Percentiles rank a stretch among this genome's conserved stretches.
phyloP scores from a whole-genome alignment of 1,139 yeast genomes.

The Pneumocystis wakefieldiae region DNA sequence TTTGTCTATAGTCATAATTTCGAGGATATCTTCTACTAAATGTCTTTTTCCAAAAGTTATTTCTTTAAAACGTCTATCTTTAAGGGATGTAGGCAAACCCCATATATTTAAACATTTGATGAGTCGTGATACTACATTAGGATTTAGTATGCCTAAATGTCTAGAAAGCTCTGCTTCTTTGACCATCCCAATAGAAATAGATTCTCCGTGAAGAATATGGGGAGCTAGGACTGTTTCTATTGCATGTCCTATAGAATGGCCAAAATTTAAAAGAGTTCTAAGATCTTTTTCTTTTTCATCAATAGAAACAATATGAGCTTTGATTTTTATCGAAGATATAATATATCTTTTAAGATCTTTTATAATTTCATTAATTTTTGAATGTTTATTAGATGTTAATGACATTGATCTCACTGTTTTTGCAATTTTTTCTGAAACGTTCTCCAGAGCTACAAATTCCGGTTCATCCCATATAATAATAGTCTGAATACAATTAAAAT shows the following conservation, averaged over 20 bases:
- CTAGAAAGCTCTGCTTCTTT: constrained; percentile 89
- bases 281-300: constrained; percentile 95
- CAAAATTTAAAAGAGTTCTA: constrained; percentile 83
- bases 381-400: not conserved
- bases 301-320: constrained; percentile 82
- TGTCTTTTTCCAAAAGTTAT: constrained; percentile 56
- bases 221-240: constrained; percentile 94
- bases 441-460: constrained; percentile 74
- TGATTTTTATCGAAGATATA: constrained; percentile 70
- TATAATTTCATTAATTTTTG: constrained; percentile 29
- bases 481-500: constrained; percentile 28
- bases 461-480: constrained; percentile 94
- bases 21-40: constrained; percentile 54
- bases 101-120: constrained; percentile 71
- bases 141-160: constrained; percentile 72
- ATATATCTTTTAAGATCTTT: constrained; percentile 69
- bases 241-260: constrained; percentile 97
- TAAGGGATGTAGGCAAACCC: constrained; percentile 65
- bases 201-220: constrained; percentile 92
- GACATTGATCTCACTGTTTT: constrained; percentile 26
- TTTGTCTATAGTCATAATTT: constrained; percentile 90
- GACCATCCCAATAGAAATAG: constrained; percentile 90
- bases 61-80: constrained; percentile 57
- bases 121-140: constrained; percentile 87
- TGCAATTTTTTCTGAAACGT: constrained; percentile 53